Conservation (phyloP, 2,329 filamentous ascomycete species). For the Huntiella savannae region DNA sequence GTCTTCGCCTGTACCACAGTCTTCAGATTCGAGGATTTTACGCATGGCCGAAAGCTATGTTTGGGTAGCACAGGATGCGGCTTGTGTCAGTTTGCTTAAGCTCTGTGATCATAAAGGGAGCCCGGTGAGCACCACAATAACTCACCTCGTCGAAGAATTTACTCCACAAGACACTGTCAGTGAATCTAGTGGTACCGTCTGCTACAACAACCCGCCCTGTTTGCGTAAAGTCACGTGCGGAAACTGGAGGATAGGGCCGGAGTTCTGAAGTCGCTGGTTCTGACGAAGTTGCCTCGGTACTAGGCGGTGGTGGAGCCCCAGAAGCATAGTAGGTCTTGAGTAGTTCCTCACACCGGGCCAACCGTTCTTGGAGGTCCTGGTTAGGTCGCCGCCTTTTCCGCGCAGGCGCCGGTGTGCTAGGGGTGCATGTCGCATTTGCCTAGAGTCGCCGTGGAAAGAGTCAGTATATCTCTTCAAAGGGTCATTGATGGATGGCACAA, state of each 20-base stretch:
- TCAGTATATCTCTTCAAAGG: conserved; percentile 6
- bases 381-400: conserved; percentile 40
- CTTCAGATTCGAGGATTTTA: conserved; percentile 33
- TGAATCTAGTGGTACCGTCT: conserved; percentile 35
- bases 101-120: neutral
- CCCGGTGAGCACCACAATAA: no score
- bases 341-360: conserved; percentile 38
- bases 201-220: conserved; percentile 35
- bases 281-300: neutral
- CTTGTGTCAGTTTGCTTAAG: neutral
- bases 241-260: conserved; percentile 7
- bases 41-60: conserved; percentile 37
- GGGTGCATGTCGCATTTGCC: conserved; percentile 40
- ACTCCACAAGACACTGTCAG: conserved; percentile 36
- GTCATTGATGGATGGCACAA: neutral
- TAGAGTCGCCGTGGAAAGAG: conserved; percentile 14
- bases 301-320: conserved; percentile 10
- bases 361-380: conserved; percentile 40
- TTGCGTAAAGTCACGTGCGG: conserved; percentile 21
- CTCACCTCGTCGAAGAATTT: conserved; percentile 37
- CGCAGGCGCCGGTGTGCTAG: conserved; percentile 39
- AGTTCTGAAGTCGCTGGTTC: conserved; percentile 8
- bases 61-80: neutral
- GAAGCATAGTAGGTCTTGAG: conserved; percentile 35
- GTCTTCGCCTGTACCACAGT: conserved; percentile 23